Evolutionary conservation across 2,329 filamentous ascomycete genomes (phyloP).

Genomic region (Ophiocordyceps polyrhachis-furcata): DNA sequence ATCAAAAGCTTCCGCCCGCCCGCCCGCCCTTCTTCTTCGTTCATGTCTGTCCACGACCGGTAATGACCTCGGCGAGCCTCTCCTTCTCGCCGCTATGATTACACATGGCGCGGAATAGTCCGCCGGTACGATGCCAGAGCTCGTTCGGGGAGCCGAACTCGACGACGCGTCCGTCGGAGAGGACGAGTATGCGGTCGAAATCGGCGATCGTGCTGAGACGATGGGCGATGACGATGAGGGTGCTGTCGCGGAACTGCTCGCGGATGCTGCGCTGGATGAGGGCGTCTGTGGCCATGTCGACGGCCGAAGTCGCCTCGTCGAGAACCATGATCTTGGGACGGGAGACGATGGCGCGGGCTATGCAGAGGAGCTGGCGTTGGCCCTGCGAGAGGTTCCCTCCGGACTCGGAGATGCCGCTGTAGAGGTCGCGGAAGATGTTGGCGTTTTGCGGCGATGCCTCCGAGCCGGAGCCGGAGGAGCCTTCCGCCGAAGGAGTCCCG

Average conservation of each 20-base stretch:
- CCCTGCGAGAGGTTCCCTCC: constrained; percentile 60
- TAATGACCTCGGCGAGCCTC: constrained; percentile 27
- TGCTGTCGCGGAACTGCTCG: constrained; percentile 50
- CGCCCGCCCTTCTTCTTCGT: too few relatives aligned
- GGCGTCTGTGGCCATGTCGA: constrained; percentile 59
- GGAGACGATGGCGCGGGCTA: constrained; percentile 53
- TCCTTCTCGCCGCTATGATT: constrained; percentile 41
- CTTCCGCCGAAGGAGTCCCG: constrained; percentile 19
- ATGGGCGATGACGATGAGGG: constrained; percentile 58
- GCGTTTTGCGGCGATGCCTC: constrained; percentile 27
- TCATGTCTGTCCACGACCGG: background rate
- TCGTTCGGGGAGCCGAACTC: constrained; percentile 49
- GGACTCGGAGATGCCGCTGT: constrained; percentile 47
- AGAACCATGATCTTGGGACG: constrained; percentile 62
- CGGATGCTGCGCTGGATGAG: constrained; percentile 58
- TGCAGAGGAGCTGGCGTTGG: constrained; percentile 57
- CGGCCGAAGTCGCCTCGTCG: constrained; percentile 62
- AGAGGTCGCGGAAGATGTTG: constrained; percentile 47
- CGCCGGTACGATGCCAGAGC: constrained; percentile 33
- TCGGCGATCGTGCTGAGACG: constrained; percentile 59
- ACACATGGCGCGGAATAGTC: constrained; percentile 45
- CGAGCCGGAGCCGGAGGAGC: constrained; percentile 12
- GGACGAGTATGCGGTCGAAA: constrained; percentile 55
- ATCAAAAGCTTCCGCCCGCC: too few relatives aligned
- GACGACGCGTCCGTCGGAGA: constrained; percentile 46